phyloP scores from a whole-genome alignment of 1,139 yeast genomes.

The Taphrina confusa region DNA sequence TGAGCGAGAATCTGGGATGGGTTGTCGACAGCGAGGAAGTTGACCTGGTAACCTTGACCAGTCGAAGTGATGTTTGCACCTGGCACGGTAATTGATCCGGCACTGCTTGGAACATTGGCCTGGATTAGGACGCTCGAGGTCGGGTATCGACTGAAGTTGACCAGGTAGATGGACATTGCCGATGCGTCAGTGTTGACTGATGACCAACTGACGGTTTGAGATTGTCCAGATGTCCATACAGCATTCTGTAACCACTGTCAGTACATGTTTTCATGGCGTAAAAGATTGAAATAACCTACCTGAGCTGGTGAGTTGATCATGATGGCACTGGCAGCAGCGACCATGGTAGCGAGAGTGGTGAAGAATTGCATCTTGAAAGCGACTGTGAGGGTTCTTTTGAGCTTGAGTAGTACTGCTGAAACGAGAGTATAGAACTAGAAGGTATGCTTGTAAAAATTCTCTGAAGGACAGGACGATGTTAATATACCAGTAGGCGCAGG shows the following conservation, averaged over 20 bases:
- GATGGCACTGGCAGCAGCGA: constrained; percentile 27
- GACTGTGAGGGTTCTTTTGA: no score
- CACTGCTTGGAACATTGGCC: constrained; percentile 13
- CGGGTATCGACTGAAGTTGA: constrained; percentile 32
- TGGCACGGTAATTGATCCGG: constrained; percentile 7
- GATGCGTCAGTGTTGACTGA: constrained; percentile 29
- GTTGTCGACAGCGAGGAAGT: constrained; percentile 22
- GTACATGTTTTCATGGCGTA: neutral
- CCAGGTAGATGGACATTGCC: constrained; percentile 22
- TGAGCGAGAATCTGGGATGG: constrained; percentile 33
- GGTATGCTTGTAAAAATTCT: no score
- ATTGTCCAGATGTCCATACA: constrained; percentile 21
- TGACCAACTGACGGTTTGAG: constrained; percentile 26
- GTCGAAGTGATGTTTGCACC: constrained; percentile 8
- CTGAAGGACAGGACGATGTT: no score
- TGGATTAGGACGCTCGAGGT: constrained; percentile 2
- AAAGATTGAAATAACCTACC: neutral
- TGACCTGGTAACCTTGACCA: constrained; percentile 29
- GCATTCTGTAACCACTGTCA: neutral
- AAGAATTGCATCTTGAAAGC: constrained; percentile 25
- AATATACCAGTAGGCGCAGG: no score
- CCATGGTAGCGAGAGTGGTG: constrained; percentile 10
- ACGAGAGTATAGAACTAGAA: no score
- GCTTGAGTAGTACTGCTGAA: no score
- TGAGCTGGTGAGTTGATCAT: constrained; percentile 22